Conservation (phyloP, 331 rosid genomes). For the Quercus phellos region DNA sequence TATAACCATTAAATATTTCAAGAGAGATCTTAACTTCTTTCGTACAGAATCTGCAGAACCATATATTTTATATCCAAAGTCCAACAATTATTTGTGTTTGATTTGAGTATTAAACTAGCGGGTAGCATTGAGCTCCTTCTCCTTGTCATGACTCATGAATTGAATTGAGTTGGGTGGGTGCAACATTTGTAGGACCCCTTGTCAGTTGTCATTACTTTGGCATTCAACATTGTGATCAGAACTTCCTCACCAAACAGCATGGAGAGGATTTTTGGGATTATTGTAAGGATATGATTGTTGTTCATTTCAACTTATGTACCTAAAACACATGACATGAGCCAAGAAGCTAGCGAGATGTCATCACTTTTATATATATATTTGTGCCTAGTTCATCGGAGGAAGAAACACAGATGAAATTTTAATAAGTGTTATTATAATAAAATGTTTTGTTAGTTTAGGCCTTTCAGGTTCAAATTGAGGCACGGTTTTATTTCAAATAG, state of each 20-base stretch:
- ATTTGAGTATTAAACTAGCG: constrained; percentile 12
- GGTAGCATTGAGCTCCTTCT: constrained; percentile 28
- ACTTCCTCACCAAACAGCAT: constrained; percentile 29
- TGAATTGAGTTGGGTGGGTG: constrained; percentile 25
- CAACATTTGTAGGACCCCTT: constrained; percentile 24
- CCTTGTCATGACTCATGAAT: constrained; percentile 23
- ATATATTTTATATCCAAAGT: constrained; percentile 8
- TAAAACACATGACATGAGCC: constrained; percentile 9
- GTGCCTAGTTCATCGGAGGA: neutral
- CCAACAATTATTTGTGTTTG: constrained; percentile 3
- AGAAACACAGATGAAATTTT: neutral
- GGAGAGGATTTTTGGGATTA: constrained; percentile 12
- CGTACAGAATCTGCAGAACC: constrained; percentile 11
- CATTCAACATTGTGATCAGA: constrained; percentile 9
- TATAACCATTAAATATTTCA: neutral
- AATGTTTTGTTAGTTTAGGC: neutral
- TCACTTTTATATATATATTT: neutral
- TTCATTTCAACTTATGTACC: constrained; percentile 16
- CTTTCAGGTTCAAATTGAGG: neutral
- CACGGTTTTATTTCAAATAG: neutral
- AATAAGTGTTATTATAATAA: neutral
- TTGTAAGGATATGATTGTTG: constrained; percentile 14
- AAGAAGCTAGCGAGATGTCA: neutral
- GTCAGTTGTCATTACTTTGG: constrained; percentile 11
- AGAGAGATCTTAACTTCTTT: neutral